These are phyloP conservation scores for Pythium aristosporum DNA, from an alignment of 352 stramenopile species.

Conservation along the genomic window DNA sequence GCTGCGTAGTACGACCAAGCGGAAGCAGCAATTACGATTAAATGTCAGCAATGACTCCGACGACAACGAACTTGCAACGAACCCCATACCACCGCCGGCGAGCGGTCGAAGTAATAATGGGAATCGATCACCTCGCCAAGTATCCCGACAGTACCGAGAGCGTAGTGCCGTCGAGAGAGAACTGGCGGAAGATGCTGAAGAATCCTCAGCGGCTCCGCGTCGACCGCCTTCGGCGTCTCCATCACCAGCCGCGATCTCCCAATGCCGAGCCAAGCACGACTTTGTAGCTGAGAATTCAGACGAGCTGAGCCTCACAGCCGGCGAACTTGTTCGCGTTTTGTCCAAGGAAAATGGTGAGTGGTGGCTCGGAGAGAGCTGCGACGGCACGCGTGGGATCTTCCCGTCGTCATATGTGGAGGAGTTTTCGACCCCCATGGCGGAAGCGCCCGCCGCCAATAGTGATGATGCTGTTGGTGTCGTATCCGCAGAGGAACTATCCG, in stretches of 20 bases:
- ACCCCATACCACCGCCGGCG: slow-evolving; percentile 16
- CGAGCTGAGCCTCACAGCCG: slow-evolving; percentile 47
- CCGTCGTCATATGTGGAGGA: slow-evolving; percentile 48
- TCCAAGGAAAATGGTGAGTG: slow-evolving; percentile 49
- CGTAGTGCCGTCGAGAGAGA: slow-evolving; percentile 2
- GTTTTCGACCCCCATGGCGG: background rate
- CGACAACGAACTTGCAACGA: background rate
- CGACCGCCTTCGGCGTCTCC: background rate
- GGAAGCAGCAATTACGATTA: slow-evolving; percentile 20
- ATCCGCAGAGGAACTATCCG: background rate
- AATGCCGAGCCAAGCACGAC: slow-evolving; percentile 36
- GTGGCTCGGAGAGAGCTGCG: slow-evolving; percentile 64
- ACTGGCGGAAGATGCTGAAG: background rate
- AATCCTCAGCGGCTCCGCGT: background rate
- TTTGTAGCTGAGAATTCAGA: slow-evolving; percentile 46
- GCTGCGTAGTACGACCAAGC: slow-evolving; percentile 3
- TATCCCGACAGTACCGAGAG: slow-evolving; percentile 26
- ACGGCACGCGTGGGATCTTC: slow-evolving; percentile 61
- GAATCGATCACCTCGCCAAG: slow-evolving; percentile 26
- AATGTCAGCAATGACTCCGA: slow-evolving; percentile 9
- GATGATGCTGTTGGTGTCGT: background rate
- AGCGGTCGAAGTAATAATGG: slow-evolving; percentile 2
- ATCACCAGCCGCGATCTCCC: slow-evolving; percentile 1
- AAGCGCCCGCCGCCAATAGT: background rate
- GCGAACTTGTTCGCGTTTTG: slow-evolving; percentile 58